These are phyloP conservation scores for Rhodotorula sp. DNA, from an alignment of 1,284 basidiomycete species.

Conservation along the genomic window DNA sequence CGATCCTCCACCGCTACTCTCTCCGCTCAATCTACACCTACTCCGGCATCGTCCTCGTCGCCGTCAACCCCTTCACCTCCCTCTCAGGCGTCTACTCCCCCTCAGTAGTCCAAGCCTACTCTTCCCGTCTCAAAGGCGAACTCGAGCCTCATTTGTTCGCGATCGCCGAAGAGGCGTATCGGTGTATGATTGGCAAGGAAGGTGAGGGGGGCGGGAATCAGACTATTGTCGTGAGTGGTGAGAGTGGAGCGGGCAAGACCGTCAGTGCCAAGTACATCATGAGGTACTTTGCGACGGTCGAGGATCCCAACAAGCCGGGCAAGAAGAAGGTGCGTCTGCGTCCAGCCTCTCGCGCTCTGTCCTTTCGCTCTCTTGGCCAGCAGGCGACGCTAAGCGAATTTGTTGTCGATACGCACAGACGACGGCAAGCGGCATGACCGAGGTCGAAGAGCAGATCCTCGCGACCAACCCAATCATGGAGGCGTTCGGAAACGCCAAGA, in stretches of 20 bases:
- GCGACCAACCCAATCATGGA: conserved; percentile 99
- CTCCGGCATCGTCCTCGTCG: conserved; percentile 94
- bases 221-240: conserved; percentile 98
- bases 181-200: conserved; percentile 77
- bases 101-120: conserved; percentile 96
- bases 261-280: conserved; percentile 99
- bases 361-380: background rate
- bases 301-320: conserved; percentile 64
- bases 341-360: background rate
- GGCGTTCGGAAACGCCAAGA: conserved; percentile 99
- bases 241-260: conserved; percentile 99
- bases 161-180: conserved; percentile 98
- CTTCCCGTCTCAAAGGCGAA: conserved; percentile 86
- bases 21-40: conserved; percentile 99
- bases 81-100: conserved; percentile 65
- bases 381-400: background rate
- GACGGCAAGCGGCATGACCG: conserved; percentile 64
- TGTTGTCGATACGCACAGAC: conserved; percentile 26
- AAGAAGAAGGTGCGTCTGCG: conserved; percentile 57
- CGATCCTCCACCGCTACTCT: conserved; percentile 93
- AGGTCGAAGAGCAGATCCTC: conserved; percentile 94
- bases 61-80: conserved; percentile 93
- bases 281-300: conserved; percentile 97
- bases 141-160: conserved; percentile 98
- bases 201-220: conserved; percentile 65